Evolutionary conservation across 2,329 filamentous ascomycete genomes (phyloP), one percentile per base, ranked within the genome.

Genomic region (Aphanocladium album): DNA sequence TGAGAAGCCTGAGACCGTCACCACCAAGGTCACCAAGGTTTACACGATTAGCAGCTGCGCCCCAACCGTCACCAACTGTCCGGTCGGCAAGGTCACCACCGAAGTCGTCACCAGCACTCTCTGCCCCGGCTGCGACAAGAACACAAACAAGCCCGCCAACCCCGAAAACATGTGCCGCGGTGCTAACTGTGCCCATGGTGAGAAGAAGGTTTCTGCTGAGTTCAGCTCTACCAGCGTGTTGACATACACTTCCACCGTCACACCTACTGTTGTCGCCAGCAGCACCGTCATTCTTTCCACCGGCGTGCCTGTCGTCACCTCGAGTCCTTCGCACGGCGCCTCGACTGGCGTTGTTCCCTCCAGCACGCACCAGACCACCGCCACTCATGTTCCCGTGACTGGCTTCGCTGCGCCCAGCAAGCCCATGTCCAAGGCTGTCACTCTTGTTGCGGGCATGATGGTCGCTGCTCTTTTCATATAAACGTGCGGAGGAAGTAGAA

Each of bases 11-110:
- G 52, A 52, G 46, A 61, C 52, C 19, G 21, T 35, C 35, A 61
- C 47, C 9, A 52, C 45, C 46, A 57, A 37, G 37, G 25, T 61
- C n/a, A 61, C 52, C 25, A 51, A 57, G 19, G 46, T 47, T n/a
- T 72, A 69, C 66, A 73, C 71, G 50, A 65, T 75, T 60, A 71
- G 70, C 17, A 61, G 68, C 59, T 75, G 73, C 60, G 62, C 69
- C 47, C 66, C 70, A 37, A 65, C 61, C 17, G 66, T 68, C 11
- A 63, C 69, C 35, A 64, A 70, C 68, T 74, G 73, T 69, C 69
- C 69, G 39, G 63, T 68, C 52, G 71, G 71, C 58, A 65, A 63
- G 30, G 64, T 70, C 47, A 73, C 68, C 60, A 74, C 69, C 27
- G 61, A 60, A 16, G 27, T 49, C 17, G 19, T 62, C 9, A 46